Conservation (phyloP, 352 stramenopile species). For the Globisporangium barbulae region DNA sequence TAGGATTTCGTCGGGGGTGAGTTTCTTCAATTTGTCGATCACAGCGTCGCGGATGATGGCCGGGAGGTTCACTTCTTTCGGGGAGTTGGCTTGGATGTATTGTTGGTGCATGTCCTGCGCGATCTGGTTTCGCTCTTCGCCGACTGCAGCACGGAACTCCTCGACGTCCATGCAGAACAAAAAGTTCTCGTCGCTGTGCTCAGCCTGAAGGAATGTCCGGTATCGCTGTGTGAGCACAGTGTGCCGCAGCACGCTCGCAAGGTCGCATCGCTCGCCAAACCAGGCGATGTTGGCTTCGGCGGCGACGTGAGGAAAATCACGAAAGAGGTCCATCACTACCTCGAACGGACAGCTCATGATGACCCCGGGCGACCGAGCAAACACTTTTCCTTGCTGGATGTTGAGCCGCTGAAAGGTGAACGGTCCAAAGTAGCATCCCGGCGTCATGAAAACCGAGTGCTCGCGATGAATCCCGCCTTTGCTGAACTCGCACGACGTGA, state of each 20-base stretch:
- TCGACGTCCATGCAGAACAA: constrained; percentile 71
- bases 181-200: constrained; percentile 82
- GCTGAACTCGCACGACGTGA: constrained; percentile 36
- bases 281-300: constrained; percentile 74
- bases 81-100: constrained; percentile 53
- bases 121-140: constrained; percentile 28
- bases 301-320: constrained; percentile 49
- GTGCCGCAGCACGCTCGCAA: constrained; percentile 60
- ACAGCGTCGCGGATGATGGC: constrained; percentile 52
- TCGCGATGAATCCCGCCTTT: constrained; percentile 27
- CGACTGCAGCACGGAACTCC: constrained; percentile 31
- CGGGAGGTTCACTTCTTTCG: constrained; percentile 74
- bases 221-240: constrained; percentile 56
- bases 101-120: constrained; percentile 43
- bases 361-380: constrained; percentile 50
- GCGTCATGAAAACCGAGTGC: constrained; percentile 55
- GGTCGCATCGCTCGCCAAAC: constrained; percentile 65
- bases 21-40: constrained; percentile 28
- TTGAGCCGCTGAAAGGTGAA: constrained; percentile 75
- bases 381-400: constrained; percentile 37
- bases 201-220: constrained; percentile 57
- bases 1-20: constrained; percentile 24
- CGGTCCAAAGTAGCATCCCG: constrained; percentile 64
- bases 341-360: constrained; percentile 51
- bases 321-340: constrained; percentile 44